Conservation (phyloP, 805 yeast genomes). For the Myxozyma monticola region DNA sequence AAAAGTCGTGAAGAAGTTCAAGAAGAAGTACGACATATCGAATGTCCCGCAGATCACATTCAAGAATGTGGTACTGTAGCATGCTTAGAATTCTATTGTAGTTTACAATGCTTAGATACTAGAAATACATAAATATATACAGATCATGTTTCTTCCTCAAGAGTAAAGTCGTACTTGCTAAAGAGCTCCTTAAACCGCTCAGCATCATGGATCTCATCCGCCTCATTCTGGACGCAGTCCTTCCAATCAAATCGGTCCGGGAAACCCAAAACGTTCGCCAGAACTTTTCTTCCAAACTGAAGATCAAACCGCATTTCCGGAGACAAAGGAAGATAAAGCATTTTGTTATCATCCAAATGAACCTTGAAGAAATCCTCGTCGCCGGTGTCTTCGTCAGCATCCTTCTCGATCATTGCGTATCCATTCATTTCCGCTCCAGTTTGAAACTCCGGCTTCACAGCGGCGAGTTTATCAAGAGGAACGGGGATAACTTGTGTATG, state of each 20-base stretch:
- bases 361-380: constrained; percentile 37
- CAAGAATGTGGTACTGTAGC: constrained; percentile 26
- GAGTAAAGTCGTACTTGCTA: constrained; percentile 54
- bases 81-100: not conserved
- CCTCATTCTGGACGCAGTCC: constrained; percentile 62
- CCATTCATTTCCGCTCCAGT: constrained; percentile 30
- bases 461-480: constrained; percentile 45
- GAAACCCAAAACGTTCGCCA: constrained; percentile 61
- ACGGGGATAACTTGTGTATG: constrained; percentile 80
- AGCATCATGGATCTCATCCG: constrained; percentile 65
- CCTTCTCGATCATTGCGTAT: constrained; percentile 31
- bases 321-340: constrained; percentile 18
- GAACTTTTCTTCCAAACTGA: constrained; percentile 79
- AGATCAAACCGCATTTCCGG: constrained; percentile 53
- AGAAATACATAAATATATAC: not conserved
- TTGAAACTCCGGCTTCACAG: constrained; percentile 45
- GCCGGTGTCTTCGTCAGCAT: constrained; percentile 33
- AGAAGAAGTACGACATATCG: constrained; percentile 36
- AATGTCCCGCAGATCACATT: constrained; percentile 27
- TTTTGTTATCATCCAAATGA: constrained; percentile 25
- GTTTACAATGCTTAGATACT: not conserved
- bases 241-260: constrained; percentile 74
- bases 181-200: constrained; percentile 59
- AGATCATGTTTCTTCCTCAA: not conserved
- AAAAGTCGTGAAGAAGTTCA: constrained; percentile 59